Evolutionary conservation across 148 eudicot genomes (phyloP).

Genomic region (Pharnaceum exiguum): DNA sequence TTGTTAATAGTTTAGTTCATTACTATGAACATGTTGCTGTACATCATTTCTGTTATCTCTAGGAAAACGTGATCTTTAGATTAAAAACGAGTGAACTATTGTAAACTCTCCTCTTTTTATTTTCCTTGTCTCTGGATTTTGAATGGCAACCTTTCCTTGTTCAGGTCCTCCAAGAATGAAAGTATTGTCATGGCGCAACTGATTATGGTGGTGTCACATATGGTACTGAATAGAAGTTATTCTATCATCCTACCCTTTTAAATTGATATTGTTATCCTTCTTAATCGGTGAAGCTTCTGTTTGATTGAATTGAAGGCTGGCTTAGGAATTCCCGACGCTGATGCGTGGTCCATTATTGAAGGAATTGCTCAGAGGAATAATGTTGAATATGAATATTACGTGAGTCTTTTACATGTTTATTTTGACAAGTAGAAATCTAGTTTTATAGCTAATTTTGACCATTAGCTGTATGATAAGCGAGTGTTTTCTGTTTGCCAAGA

Average conservation of each 20-base stretch:
- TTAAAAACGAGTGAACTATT: too few relatives aligned
- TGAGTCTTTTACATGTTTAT: conserved; percentile 30
- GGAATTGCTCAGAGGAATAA: conserved; percentile 81
- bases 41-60: too few relatives aligned
- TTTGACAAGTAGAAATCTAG: neutral
- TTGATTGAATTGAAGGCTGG: conserved; percentile 56
- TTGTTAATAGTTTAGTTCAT: too few relatives aligned
- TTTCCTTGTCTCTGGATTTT: neutral
- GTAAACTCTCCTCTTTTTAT: too few relatives aligned
- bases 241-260: neutral
- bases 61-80: too few relatives aligned
- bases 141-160: conserved; percentile 15
- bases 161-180: conserved; percentile 71
- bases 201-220: conserved; percentile 62
- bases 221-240: conserved; percentile 40
- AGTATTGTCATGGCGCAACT: conserved; percentile 61
- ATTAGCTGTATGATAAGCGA: too few relatives aligned
- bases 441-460: too few relatives aligned
- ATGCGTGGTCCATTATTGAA: conserved; percentile 83
- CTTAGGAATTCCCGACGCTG: conserved; percentile 79
- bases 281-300: neutral
- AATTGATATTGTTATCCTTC: neutral
- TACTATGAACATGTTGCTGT: too few relatives aligned
- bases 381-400: conserved; percentile 73
- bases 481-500: too few relatives aligned